Conservation (phyloP, 2,329 filamentous ascomycete species). For the Xylaria hypoxylon region DNA sequence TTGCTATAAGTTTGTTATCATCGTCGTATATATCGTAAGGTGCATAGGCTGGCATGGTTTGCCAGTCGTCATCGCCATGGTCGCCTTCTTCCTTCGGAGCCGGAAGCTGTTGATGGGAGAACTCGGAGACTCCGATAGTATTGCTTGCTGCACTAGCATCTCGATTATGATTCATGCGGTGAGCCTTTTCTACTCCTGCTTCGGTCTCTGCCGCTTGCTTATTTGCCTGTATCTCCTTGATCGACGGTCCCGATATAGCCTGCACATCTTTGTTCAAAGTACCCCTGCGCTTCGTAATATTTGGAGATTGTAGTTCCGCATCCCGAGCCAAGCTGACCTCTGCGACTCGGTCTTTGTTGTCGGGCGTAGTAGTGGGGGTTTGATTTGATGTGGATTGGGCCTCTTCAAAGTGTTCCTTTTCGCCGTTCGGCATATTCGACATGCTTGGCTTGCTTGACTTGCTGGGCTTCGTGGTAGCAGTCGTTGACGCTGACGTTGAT, state of each 20-base stretch:
- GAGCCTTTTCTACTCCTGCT: constrained; percentile 42
- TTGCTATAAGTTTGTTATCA: constrained; percentile 86
- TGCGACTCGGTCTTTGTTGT: constrained; percentile 28
- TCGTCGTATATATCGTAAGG: constrained; percentile 97
- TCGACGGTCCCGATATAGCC: constrained; percentile 49
- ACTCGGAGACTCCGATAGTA: constrained; percentile 73
- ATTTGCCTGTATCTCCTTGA: constrained; percentile 48
- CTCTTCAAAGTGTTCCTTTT: constrained; percentile 57
- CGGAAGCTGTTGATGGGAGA: constrained; percentile 86
- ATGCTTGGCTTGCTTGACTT: constrained; percentile 42
- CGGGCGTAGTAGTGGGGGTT: constrained; percentile 41
- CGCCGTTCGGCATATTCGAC: constrained; percentile 51
- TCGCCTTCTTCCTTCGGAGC: constrained; percentile 66
- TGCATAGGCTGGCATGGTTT: constrained; percentile 93
- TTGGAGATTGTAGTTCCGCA: constrained; percentile 27
- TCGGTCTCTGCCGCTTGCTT: constrained; percentile 47
- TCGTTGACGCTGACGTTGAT: constrained; percentile 38
- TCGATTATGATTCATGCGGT: constrained; percentile 52
- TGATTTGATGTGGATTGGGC: constrained; percentile 51
- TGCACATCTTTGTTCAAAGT: constrained; percentile 41
- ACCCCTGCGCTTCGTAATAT: constrained; percentile 37
- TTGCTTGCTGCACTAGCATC: constrained; percentile 56
- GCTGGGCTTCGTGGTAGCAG: constrained; percentile 37
- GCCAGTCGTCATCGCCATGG: constrained; percentile 81
- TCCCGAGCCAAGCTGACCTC: constrained; percentile 17